Evolutionary conservation across 495 filamentous ascomycete species (phyloP), one percentile per base, ranked within the genome.

Genomic region (Venustampulla echinocandica): DNA sequence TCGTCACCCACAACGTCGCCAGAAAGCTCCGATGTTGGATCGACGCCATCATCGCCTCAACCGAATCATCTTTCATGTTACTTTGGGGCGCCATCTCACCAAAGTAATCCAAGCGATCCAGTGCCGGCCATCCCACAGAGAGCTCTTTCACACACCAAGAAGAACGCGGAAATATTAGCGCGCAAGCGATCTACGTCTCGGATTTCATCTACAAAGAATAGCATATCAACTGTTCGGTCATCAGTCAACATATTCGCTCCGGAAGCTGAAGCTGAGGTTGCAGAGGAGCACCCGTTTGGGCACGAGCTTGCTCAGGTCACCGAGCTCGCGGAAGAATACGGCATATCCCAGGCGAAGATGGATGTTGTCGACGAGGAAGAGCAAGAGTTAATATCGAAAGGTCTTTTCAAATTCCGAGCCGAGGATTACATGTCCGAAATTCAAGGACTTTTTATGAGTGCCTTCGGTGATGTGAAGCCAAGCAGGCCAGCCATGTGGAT

Each of bases 351-450:
- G 58, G 67, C 75, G 43, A 71, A 74, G 41, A 61, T 79, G 39
- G 77, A 81, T 40, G 60, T 77, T n/a, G 69, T 84, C 35, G 79
- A 85, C 38, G 76, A 81, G 20, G 87, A 92, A 57, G 84, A 87
- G 57, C 64, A 77, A 47, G 73, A 80, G 25, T 64, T 92, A 53
- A 56, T 69, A 34, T 67, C 70, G 21, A 76, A 73, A 38, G 88
- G 87, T 10, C 69, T 96, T 4, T 70, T 68, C 58, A 85, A 81
- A 57, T 89, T 90, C 61, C 70, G 71, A 10, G 86, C 83, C 10
- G 75, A 83, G 15, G 92, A 96, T 59, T 98, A 98, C 63, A 64
- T 90, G 44, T 66, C 65, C 44, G 92, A 95, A 65, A 84, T 98
- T 47, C 70, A 83, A 50, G 76, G 76, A 18, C 66, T 92, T 5